phyloP scores from a whole-genome alignment of 257 asterid species.

The Petunia axillaris region DNA sequence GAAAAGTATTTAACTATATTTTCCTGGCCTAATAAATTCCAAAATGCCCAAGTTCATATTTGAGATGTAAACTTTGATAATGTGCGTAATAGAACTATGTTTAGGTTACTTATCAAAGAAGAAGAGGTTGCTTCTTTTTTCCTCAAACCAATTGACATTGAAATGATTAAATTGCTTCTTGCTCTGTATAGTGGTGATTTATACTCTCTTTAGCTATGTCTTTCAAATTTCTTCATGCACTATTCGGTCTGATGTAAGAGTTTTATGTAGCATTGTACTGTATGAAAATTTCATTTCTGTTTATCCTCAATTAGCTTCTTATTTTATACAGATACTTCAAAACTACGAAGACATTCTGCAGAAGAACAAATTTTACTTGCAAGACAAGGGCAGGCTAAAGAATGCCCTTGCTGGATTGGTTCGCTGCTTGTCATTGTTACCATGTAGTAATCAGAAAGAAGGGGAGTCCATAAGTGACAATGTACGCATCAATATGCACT shows the following conservation, averaged over 20 bases:
- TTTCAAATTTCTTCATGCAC: neutral
- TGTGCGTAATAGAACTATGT: neutral
- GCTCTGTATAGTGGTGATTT: neutral
- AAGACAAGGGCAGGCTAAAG: conserved; percentile 77
- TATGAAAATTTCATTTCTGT: neutral
- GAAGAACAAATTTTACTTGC: conserved; percentile 72
- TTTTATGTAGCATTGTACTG: conserved; percentile 2
- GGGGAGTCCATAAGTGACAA: conserved; percentile 51
- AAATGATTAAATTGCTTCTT: conserved; percentile 8
- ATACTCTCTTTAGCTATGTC: neutral
- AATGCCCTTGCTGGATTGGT: conserved; percentile 65
- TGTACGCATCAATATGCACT: conserved; percentile 37
- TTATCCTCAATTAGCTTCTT: conserved; percentile 7
- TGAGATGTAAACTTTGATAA: neutral
- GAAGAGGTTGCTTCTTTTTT: neutral
- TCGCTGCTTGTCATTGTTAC: conserved; percentile 79
- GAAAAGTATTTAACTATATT: neutral
- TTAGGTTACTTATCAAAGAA: neutral
- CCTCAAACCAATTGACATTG: neutral
- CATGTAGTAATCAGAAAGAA: conserved; percentile 49
- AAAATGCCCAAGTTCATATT: neutral
- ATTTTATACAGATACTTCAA: conserved; percentile 65
- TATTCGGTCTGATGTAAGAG: neutral
- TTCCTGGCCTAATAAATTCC: neutral
- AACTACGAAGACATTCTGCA: conserved; percentile 65